A percentile compares a stretch with the other conserved stretches of the same genome.
Evolutionary conservation across 2,329 filamentous ascomycete genomes (phyloP).

Genomic region (Apiospora kogelbergensis): DNA sequence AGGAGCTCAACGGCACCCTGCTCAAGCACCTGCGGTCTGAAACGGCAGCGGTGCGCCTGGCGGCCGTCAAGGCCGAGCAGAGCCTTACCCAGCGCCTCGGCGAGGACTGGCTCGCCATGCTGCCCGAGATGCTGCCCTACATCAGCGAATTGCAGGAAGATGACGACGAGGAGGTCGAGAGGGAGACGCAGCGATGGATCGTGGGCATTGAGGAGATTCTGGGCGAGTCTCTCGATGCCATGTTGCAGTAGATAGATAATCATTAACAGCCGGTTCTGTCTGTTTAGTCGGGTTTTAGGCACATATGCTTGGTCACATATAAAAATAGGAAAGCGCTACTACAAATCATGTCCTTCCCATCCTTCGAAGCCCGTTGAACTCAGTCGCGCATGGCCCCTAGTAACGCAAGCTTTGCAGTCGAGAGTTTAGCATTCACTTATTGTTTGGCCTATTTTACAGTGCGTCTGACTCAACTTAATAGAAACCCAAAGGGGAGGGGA

Average conservation of each 20-base stretch:
- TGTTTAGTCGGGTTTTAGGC: not conserved
- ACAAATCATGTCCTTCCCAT: not conserved
- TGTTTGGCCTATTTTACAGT: no score
- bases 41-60: slow-evolving; percentile 70
- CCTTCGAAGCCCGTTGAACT: not conserved
- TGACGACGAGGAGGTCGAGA: slow-evolving; percentile 90
- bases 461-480: not conserved
- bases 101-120: slow-evolving; percentile 85
- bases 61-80: slow-evolving; percentile 80
- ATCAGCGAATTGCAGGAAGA: slow-evolving; percentile 97
- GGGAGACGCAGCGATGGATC: slow-evolving; percentile 88
- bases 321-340: not conserved
- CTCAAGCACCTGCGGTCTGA: slow-evolving; percentile 78
- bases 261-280: not conserved
- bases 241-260: slow-evolving; percentile 68
- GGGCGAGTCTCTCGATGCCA: slow-evolving; percentile 86
- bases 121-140: slow-evolving; percentile 94
- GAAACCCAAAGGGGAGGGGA: not conserved
- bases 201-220: slow-evolving; percentile 83
- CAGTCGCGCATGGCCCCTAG: no score
- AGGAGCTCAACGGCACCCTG: slow-evolving; percentile 78
- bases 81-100: slow-evolving; percentile 76
- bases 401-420: not conserved
- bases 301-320: not conserved
- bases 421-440: no score